phyloP scores from a whole-genome alignment of 108 stramenopile species.

The Pseudonitzschia delicatissima region DNA sequence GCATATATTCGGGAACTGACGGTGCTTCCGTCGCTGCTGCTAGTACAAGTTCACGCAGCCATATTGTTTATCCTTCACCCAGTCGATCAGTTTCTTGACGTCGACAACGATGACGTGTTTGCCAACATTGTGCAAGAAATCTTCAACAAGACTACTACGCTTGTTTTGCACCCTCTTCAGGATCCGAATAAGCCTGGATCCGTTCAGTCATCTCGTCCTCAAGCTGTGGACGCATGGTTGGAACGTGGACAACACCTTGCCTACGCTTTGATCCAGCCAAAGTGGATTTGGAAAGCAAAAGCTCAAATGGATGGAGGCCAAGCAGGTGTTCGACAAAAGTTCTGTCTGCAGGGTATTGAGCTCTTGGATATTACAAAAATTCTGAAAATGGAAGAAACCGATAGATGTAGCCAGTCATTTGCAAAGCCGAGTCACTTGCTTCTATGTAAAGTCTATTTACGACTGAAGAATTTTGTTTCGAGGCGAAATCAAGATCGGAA shows the following conservation, averaged over 20 bases:
- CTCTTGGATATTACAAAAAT: conserved; percentile 51
- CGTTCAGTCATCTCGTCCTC: conserved; percentile 13
- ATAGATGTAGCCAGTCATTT: conserved; percentile 28
- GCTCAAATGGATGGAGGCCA: conserved; percentile 7
- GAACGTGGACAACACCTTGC: conserved; percentile 43
- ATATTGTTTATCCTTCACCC: not conserved
- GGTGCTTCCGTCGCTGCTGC: not conserved
- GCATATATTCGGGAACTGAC: not conserved
- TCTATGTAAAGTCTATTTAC: conserved; percentile 34
- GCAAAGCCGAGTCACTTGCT: conserved; percentile 29
- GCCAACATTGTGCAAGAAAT: conserved; percentile 26
- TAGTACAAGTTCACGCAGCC: too few relatives aligned
- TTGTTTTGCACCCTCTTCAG: conserved; percentile 26
- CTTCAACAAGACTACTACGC: conserved; percentile 32
- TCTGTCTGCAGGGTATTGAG: conserved; percentile 24
- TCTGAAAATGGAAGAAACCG: conserved; percentile 23
- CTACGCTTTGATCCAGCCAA: conserved; percentile 34
- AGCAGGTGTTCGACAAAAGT: conserved; percentile 9
- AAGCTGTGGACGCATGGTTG: conserved; percentile 47
- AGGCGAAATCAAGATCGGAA: conserved; percentile 37
- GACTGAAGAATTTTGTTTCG: conserved; percentile 33
- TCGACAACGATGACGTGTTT: conserved; percentile 7
- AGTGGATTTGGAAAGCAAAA: conserved; percentile 40
- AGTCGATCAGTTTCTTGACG: conserved; percentile 3
- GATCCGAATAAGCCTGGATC: not conserved